These are phyloP conservation scores for Colletotrichum euphorbiae DNA, from an alignment of 2,329 filamentous ascomycete species.

Conservation along the genomic window DNA sequence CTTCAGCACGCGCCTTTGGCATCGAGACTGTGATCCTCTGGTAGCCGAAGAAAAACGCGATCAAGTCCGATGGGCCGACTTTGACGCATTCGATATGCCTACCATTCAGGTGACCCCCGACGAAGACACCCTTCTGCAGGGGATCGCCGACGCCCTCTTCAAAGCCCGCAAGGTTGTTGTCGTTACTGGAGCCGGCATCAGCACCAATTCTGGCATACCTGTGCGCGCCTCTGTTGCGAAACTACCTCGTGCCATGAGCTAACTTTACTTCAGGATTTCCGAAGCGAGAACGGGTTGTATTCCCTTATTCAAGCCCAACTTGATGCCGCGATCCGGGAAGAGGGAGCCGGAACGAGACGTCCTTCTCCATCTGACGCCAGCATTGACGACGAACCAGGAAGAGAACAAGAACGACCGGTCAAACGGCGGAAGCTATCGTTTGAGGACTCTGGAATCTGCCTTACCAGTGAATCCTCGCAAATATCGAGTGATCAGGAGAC, in stretches of 20 bases:
- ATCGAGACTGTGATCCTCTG: not conserved
- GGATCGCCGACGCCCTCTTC: slow-evolving; percentile 72
- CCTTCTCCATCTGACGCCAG: slow-evolving; percentile 29
- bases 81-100: slow-evolving; percentile 60
- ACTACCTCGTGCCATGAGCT: slow-evolving; percentile 19
- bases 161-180: slow-evolving; percentile 78
- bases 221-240: slow-evolving; percentile 57
- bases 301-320: slow-evolving; percentile 77
- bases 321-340: slow-evolving; percentile 59
- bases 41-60: not conserved
- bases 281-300: slow-evolving; percentile 78
- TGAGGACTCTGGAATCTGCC: slow-evolving; percentile 39
- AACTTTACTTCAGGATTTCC: slow-evolving; percentile 68
- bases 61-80: slow-evolving; percentile 35
- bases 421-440: slow-evolving; percentile 52
- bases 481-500: not conserved
- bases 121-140: slow-evolving; percentile 67
- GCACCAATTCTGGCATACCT: slow-evolving; percentile 80
- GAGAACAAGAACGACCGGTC: slow-evolving; percentile 40
- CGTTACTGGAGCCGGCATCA: slow-evolving; percentile 79
- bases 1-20: slow-evolving; percentile 9
- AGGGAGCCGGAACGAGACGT: not conserved
- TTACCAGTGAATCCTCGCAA: slow-evolving; percentile 24
- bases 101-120: slow-evolving; percentile 66
- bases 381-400: slow-evolving; percentile 38